Evolutionary conservation across 768 basidiomycete species (phyloP).

Genomic region (Pisolithus marmoratus): DNA sequence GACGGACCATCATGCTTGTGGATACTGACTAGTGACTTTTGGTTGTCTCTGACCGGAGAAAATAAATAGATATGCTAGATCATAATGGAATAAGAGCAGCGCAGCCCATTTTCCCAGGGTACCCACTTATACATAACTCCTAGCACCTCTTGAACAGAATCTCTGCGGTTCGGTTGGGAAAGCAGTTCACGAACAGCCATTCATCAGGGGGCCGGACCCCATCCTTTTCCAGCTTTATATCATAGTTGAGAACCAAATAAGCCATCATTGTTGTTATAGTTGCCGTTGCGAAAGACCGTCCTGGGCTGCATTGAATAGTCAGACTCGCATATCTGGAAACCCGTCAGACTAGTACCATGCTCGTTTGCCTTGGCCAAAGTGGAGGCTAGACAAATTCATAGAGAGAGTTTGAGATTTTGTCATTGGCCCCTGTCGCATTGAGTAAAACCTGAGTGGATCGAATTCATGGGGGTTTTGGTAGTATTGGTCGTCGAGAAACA

Average conservation of each 20-base stretch:
- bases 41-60: too few species aligned
- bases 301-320: conserved; percentile 27
- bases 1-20: too few species aligned
- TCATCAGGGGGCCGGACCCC: conserved; percentile 30
- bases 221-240: conserved; percentile 31
- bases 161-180: conserved; percentile 31
- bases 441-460: conserved; percentile 36
- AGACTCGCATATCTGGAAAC: background rate
- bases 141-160: conserved; percentile 32
- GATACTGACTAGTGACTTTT: too few species aligned
- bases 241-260: conserved; percentile 35
- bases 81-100: conserved; percentile 6
- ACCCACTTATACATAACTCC: conserved; percentile 4
- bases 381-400: conserved; percentile 28
- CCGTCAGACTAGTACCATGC: conserved; percentile 23
- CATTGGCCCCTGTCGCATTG: conserved; percentile 17
- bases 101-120: conserved; percentile 8
- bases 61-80: conserved; percentile 1
- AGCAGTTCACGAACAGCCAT: conserved; percentile 31
- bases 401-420: conserved; percentile 25
- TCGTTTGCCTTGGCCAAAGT: conserved; percentile 31
- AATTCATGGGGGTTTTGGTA: conserved; percentile 41
- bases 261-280: conserved; percentile 38
- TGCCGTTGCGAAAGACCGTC: conserved; percentile 37
- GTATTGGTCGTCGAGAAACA: conserved; percentile 35